These are phyloP conservation scores for Monsonia emarginata DNA, from an alignment of 441 rosid genomes.

Conservation along the genomic window DNA sequence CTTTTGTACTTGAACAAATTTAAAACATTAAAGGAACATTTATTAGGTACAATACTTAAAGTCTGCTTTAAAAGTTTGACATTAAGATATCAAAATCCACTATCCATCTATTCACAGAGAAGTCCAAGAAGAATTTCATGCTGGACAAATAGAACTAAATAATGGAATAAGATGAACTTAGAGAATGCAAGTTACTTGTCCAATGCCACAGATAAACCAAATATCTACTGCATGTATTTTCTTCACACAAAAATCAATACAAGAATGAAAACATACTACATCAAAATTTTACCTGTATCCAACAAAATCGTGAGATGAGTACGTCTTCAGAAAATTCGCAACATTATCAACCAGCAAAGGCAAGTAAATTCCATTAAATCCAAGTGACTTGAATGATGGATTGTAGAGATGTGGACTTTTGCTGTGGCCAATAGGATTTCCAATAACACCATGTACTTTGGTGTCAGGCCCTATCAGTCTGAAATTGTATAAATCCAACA, in stretches of 20 bases:
- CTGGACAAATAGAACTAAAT: neutral
- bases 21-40: neutral
- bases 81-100: neutral
- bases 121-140: neutral
- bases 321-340: constrained; percentile 40
- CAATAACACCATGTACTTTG: constrained; percentile 76
- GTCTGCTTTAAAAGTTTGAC: neutral
- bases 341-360: constrained; percentile 65
- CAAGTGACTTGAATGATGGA: constrained; percentile 75
- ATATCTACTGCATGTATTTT: neutral
- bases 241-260: neutral
- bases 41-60: neutral
- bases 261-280: neutral
- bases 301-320: constrained; percentile 50
- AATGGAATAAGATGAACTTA: neutral
- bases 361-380: constrained; percentile 59
- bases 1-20: neutral
- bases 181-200: neutral
- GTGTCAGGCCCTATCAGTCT: constrained; percentile 68
- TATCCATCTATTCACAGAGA: neutral
- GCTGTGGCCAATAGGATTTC: constrained; percentile 92
- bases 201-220: neutral
- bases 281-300: constrained; percentile 44
- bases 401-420: constrained; percentile 75
- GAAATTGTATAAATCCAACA: constrained; percentile 71